A percentile compares a stretch with the other conserved stretches of the same genome.
Evolutionary conservation across 2,329 filamentous ascomycete genomes (phyloP).

Genomic region (Penicillium sp.): DNA sequence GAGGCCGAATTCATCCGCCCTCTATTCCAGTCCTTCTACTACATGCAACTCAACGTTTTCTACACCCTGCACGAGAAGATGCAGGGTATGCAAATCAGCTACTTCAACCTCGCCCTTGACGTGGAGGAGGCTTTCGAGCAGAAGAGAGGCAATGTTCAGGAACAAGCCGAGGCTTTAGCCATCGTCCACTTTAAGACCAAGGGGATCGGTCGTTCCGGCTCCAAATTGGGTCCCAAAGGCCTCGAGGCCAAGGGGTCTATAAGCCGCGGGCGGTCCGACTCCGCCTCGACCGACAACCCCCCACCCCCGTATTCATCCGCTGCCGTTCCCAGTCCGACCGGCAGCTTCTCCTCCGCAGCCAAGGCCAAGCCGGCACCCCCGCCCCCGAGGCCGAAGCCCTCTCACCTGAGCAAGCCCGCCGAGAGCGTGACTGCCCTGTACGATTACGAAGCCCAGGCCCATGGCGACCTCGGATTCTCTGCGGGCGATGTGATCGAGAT

Average conservation of each 20-base stretch:
- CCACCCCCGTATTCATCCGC: conserved; percentile 67
- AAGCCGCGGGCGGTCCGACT: conserved; percentile 33
- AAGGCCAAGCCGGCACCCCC: conserved; percentile 67
- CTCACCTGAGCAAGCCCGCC: conserved; percentile 64
- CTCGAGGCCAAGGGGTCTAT: conserved; percentile 38
- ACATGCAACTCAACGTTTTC: conserved; percentile 99
- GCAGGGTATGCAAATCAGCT: conserved; percentile 95
- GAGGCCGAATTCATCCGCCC: conserved; percentile 95
- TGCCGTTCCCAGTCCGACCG: conserved; percentile 40
- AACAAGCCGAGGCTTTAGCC: conserved; percentile 77
- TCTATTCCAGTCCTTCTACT: conserved; percentile 98
- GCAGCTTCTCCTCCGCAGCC: conserved; percentile 52
- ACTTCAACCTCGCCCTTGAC: conserved; percentile 89
- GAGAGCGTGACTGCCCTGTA: conserved; percentile 90
- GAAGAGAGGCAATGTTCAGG: conserved; percentile 85
- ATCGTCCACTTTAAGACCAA: conserved; percentile 93
- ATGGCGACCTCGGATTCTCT: conserved; percentile 87
- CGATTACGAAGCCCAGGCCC: conserved; percentile 93
- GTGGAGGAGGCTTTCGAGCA: conserved; percentile 86
- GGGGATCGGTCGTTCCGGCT: conserved; percentile 53
- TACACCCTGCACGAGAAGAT: conserved; percentile 98
- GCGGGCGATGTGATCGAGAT: conserved; percentile 91
- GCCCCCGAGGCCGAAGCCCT: conserved; percentile 81
- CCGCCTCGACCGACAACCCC: conserved; percentile 55
- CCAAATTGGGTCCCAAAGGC: conserved; percentile 34